Evolutionary conservation across 768 basidiomycete genomes (phyloP).

Genomic region (Kwoniella europaea): DNA sequence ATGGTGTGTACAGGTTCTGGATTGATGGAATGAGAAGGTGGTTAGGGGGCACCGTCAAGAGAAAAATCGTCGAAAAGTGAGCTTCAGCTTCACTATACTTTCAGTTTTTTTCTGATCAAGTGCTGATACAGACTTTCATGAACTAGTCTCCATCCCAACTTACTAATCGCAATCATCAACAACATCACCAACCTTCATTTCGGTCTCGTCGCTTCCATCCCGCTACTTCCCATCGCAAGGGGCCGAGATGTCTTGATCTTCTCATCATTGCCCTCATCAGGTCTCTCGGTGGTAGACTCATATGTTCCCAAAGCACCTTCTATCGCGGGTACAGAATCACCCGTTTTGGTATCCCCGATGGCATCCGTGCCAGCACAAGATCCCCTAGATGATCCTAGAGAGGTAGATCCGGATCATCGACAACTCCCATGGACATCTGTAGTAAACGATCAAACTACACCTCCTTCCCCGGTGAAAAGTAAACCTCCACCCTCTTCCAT

Average conservation of each 20-base stretch:
- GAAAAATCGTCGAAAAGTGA: slow-evolving; percentile 24
- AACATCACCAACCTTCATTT: slow-evolving; percentile 41
- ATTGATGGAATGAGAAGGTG: slow-evolving; percentile 46
- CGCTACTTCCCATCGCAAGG: slow-evolving; percentile 36
- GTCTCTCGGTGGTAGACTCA: slow-evolving; percentile 33
- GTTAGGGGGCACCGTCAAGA: slow-evolving; percentile 41
- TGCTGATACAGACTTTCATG: too few relatives aligned
- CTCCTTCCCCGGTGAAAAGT: background rate
- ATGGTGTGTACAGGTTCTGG: slow-evolving; percentile 51
- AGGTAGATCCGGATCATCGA: slow-evolving; percentile 20
- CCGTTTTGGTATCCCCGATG: slow-evolving; percentile 15
- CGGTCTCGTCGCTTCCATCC: slow-evolving; percentile 39
- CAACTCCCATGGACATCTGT: slow-evolving; percentile 26
- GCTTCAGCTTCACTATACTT: too few relatives aligned
- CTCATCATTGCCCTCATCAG: slow-evolving; percentile 40
- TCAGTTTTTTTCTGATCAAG: too few relatives aligned
- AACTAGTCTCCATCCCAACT: slow-evolving; percentile 37
- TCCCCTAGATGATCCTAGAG: slow-evolving; percentile 12
- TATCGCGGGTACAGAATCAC: slow-evolving; percentile 7
- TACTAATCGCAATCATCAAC: slow-evolving; percentile 38
- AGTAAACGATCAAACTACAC: background rate
- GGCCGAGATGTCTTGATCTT: slow-evolving; percentile 50
- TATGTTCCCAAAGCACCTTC: slow-evolving; percentile 19
- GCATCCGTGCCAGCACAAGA: slow-evolving; percentile 18
- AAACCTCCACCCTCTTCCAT: background rate